Conservation (phyloP, 1,139 yeast species). For the Debaryomyces nepalensis region DNA sequence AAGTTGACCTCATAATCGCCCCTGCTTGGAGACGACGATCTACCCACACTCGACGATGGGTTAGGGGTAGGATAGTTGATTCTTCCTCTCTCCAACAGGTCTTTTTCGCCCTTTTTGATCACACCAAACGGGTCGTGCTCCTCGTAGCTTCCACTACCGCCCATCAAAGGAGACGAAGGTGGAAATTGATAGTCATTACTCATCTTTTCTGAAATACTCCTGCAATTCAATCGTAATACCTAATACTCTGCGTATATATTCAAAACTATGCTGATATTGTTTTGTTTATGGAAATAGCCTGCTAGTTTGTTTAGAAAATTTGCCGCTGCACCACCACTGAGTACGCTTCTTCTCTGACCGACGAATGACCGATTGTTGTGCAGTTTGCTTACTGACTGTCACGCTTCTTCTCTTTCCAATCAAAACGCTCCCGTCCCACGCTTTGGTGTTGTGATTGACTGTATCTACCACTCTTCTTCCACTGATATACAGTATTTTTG, state of each 20-base stretch:
- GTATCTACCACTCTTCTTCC: not conserved
- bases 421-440: not conserved
- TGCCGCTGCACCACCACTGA: slow-evolving; percentile 4
- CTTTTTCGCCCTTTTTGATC: slow-evolving; percentile 14
- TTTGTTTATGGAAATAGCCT: not conserved
- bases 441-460: not conserved
- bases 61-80: slow-evolving; percentile 55
- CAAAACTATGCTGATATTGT: not conserved
- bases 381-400: not conserved
- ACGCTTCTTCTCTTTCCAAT: slow-evolving; percentile 4
- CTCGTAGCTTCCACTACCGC: slow-evolving; percentile 30
- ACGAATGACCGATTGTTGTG: slow-evolving; percentile 5
- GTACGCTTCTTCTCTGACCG: slow-evolving; percentile 3
- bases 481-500: not conserved
- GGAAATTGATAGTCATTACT: slow-evolving; percentile 50
- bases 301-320: slow-evolving; percentile 4
- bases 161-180: slow-evolving; percentile 65
- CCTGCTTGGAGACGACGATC: slow-evolving; percentile 48
- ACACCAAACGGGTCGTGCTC: slow-evolving; percentile 28
- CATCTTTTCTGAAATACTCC: slow-evolving; percentile 5
- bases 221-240: not conserved
- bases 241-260: not conserved
- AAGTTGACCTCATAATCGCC: slow-evolving; percentile 5
- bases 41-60: slow-evolving; percentile 57
- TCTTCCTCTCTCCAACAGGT: slow-evolving; percentile 27